Conservation (phyloP, 495 filamentous ascomycete species). For the Hypoxylon lienhwacheense region DNA sequence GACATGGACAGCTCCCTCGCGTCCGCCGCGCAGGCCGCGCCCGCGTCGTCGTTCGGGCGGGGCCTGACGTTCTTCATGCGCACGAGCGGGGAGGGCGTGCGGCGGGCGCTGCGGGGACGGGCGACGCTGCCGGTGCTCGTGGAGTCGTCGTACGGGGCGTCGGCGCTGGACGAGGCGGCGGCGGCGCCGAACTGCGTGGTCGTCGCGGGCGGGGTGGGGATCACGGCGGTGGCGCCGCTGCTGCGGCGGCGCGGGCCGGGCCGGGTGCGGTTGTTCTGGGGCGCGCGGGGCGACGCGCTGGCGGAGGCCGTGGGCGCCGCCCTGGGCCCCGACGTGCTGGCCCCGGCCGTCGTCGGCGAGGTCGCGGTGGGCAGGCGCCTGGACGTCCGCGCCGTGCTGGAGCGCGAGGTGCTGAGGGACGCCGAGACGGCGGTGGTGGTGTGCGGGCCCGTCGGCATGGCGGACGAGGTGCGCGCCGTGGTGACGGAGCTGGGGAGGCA, state of each 20-base stretch:
- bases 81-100: slow-evolving; percentile 7
- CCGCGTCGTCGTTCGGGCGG: slow-evolving; percentile 4
- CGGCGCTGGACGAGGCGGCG: slow-evolving; percentile 9
- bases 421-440: slow-evolving; percentile 30
- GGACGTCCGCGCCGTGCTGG: slow-evolving; percentile 18
- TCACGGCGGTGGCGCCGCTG: slow-evolving; percentile 21
- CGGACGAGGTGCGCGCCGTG: slow-evolving; percentile 26
- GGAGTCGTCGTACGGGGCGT: slow-evolving; percentile 23
- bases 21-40: no score
- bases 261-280: slow-evolving; percentile 31
- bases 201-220: slow-evolving; percentile 37
- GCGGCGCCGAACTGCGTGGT: slow-evolving; percentile 20
- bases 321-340: slow-evolving; percentile 9
- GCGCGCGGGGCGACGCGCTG: slow-evolving; percentile 16
- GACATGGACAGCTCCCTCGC: neutral
- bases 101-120: slow-evolving; percentile 1
- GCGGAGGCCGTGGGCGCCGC: slow-evolving; percentile 9
- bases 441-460: slow-evolving; percentile 31
- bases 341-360: slow-evolving; percentile 13
- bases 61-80: slow-evolving; percentile 30
- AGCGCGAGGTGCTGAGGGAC: slow-evolving; percentile 13
- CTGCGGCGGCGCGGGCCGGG: slow-evolving; percentile 12
- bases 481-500: slow-evolving; percentile 17
- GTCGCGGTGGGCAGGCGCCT: slow-evolving; percentile 24
- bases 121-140: slow-evolving; percentile 15